phyloP scores from a whole-genome alignment of 208 protist genomes.

The Leishmania major region DNA sequence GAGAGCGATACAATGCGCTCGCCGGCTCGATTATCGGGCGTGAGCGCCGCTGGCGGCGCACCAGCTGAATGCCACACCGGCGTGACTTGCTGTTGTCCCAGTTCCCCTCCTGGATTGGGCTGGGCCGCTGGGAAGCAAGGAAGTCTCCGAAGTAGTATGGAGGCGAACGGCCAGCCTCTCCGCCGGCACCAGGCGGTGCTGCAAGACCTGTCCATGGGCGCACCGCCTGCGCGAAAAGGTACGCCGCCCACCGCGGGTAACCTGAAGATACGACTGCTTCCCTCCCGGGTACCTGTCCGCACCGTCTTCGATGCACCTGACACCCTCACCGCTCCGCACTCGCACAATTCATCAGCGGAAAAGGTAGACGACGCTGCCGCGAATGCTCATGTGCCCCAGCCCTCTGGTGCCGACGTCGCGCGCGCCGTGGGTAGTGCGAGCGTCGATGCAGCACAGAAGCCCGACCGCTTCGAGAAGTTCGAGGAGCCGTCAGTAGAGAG shows the following conservation, averaged over 20 bases:
- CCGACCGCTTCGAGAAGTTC: conserved; percentile 22
- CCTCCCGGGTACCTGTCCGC: not conserved
- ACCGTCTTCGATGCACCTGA: not conserved
- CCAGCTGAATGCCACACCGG: not conserved
- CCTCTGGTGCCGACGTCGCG: no score
- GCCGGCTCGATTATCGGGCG: not conserved
- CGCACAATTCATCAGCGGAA: not conserved
- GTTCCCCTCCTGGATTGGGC: not conserved
- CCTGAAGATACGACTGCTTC: not conserved
- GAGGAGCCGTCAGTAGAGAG: conserved; percentile 23
- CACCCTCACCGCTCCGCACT: not conserved
- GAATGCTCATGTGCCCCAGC: not conserved
- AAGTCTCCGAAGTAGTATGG: not conserved
- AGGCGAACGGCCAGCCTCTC: not conserved
- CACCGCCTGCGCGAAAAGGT: not conserved
- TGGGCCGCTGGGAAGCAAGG: not conserved
- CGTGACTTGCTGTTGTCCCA: not conserved
- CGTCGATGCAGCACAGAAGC: not conserved
- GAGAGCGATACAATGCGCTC: not conserved
- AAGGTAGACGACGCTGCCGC: not conserved
- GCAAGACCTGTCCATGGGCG: not conserved
- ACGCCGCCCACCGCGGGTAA: not conserved
- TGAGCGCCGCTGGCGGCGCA: not conserved
- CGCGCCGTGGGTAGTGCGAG: not conserved
- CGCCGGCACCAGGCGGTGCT: not conserved